These are phyloP conservation scores for Exutisphaerella laricina DNA, from an alignment of 2,329 filamentous ascomycete genomes.

Conservation along the genomic window DNA sequence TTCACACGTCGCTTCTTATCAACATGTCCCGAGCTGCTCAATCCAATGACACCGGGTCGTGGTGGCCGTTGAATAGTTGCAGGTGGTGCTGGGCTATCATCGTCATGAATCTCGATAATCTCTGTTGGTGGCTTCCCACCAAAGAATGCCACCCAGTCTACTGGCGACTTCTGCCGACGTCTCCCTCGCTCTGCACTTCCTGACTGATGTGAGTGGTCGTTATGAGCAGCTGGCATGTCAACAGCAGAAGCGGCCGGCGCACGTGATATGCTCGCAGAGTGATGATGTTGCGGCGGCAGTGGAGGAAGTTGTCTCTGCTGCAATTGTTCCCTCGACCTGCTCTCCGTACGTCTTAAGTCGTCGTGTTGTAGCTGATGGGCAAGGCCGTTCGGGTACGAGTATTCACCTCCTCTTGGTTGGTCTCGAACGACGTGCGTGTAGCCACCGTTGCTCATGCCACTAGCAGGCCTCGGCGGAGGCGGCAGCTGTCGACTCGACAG, in stretches of 20 bases:
- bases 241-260: conserved; percentile 14
- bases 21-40: conserved; percentile 46
- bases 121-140: conserved; percentile 41
- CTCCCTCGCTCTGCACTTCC: conserved; percentile 17
- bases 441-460: conserved; percentile 27
- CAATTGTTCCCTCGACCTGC: conserved; percentile 21
- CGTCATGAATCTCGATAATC: conserved; percentile 50
- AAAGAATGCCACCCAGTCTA: conserved; percentile 36
- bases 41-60: conserved; percentile 18
- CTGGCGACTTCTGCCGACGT: conserved; percentile 24
- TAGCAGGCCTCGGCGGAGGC: conserved; percentile 27
- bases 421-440: conserved; percentile 21
- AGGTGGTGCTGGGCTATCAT: conserved; percentile 31
- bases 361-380: conserved; percentile 19
- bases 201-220: conserved; percentile 10
- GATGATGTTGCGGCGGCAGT: conserved; percentile 17
- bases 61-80: conserved; percentile 17
- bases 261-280: conserved; percentile 22
- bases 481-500: conserved; percentile 27
- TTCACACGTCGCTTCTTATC: conserved; percentile 71
- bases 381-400: conserved; percentile 23
- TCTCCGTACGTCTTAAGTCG: conserved; percentile 27
- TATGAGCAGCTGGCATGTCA: conserved; percentile 10
- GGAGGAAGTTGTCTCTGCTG: conserved; percentile 19
- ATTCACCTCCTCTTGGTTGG: conserved; percentile 24